phyloP scores from a whole-genome alignment of 1,284 basidiomycete genomes.

The Rhizoctonia solani region DNA sequence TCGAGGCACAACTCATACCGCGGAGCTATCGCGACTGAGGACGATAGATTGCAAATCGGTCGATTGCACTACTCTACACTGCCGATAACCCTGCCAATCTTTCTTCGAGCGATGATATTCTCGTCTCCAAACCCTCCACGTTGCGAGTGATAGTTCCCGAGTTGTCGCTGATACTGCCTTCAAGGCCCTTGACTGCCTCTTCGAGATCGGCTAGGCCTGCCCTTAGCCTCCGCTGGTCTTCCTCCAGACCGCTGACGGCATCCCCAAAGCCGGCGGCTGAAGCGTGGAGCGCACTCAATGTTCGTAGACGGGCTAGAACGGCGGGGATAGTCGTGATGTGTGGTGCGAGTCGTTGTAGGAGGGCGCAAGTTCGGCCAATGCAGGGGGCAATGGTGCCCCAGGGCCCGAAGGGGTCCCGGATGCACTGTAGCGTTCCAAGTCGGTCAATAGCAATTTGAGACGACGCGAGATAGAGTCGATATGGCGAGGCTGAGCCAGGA shows the following conservation, averaged over 20 bases:
- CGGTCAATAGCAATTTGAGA: conserved; percentile 88
- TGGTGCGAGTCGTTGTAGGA: conserved; percentile 83
- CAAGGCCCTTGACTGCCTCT: conserved; percentile 69
- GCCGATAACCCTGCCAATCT: conserved; percentile 54
- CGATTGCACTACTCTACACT: conserved; percentile 20
- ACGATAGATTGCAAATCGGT: background rate
- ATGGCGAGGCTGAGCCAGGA: conserved; percentile 94
- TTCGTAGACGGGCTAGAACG: conserved; percentile 84
- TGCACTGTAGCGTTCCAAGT: conserved; percentile 78
- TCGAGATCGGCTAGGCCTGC: conserved; percentile 70
- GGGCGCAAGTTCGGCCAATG: conserved; percentile 65
- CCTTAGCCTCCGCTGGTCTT: conserved; percentile 63
- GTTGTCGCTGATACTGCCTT: conserved; percentile 78
- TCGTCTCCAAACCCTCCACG: conserved; percentile 68
- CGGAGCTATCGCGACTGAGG: conserved; percentile 2
- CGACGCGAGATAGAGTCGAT: conserved; percentile 95
- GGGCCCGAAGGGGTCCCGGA: conserved; percentile 15
- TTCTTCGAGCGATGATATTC: conserved; percentile 60
- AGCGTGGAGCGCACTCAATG: conserved; percentile 80
- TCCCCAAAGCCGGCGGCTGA: conserved; percentile 72
- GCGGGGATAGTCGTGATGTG: conserved; percentile 89
- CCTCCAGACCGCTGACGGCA: conserved; percentile 62
- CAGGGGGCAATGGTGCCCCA: background rate
- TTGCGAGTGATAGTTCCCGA: conserved; percentile 69
- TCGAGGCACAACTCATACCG: background rate